Evolutionary conservation across 352 stramenopile genomes (phyloP).

Genomic region (Phytophthora pseudosyringae): DNA sequence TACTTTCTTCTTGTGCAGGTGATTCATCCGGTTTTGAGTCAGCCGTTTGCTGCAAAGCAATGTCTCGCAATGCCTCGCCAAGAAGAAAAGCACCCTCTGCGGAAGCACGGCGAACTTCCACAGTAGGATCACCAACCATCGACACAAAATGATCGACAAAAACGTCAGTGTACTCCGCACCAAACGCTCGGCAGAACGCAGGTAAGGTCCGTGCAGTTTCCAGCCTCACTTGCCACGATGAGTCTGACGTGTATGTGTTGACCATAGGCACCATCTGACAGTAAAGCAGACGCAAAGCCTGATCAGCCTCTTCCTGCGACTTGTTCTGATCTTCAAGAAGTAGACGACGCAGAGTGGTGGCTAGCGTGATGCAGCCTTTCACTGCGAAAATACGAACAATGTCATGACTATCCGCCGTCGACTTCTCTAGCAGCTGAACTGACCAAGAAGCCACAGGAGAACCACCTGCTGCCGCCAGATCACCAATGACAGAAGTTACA

Average conservation of each 20-base stretch:
- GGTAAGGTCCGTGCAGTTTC: constrained; percentile 79
- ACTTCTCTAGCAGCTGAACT: constrained; percentile 82
- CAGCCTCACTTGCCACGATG: constrained; percentile 88
- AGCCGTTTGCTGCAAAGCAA: constrained; percentile 43
- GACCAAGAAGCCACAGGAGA: constrained; percentile 65
- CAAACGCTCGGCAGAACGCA: constrained; percentile 80
- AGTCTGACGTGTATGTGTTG: constrained; percentile 89
- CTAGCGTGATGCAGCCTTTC: constrained; percentile 82
- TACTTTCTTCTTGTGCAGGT: constrained; percentile 12
- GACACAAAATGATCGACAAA: constrained; percentile 90
- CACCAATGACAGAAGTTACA: constrained; percentile 84
- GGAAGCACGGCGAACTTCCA: constrained; percentile 83
- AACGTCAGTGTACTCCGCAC: constrained; percentile 80
- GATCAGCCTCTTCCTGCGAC: constrained; percentile 35
- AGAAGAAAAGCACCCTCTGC: constrained; percentile 72
- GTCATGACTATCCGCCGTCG: constrained; percentile 83
- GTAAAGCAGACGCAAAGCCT: constrained; percentile 69
- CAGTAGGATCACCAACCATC: constrained; percentile 83
- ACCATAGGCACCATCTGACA: constrained; percentile 89
- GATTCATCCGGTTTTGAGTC: constrained; percentile 16
- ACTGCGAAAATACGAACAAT: constrained; percentile 90
- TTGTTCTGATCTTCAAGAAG: constrained; percentile 48
- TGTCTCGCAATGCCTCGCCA: constrained; percentile 62
- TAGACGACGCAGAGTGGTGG: constrained; percentile 62
- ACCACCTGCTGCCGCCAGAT: constrained; percentile 67